Evolutionary conservation across 768 basidiomycete species (phyloP), one percentile per base, ranked within the genome.

Genomic region (Fomitopsis serialis): DNA sequence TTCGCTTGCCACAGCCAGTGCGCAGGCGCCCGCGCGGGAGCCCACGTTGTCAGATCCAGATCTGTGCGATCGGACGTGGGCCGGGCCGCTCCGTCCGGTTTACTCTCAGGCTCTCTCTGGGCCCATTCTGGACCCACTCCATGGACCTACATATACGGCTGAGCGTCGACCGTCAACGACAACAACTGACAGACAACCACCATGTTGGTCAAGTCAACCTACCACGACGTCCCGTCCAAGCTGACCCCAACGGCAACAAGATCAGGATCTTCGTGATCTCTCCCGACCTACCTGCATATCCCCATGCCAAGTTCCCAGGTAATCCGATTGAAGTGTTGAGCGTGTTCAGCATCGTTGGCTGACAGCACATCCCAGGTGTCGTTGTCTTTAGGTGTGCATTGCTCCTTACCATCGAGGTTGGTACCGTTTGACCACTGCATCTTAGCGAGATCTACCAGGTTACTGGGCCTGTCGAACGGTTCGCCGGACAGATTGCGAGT

Each of bases 391-490:
- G 89, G 88, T 84, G 64, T 48, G 45, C 13, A 7, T 24, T 19
- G 5, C 25, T 3, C 17, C 13, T 12, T 19, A 42, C 29, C 19
- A 7, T 4, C 29, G 5, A 11, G 29, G 6, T 32, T 10, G 48
- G 2, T 13, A 24, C 32, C 9, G 25, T 6, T 51, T 10, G 13
- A 36, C 32, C 11, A 42, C 29, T 32, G 29, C 44, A 42, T 42
- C 21, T 35, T 63, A 93, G 92, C 62, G 94, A 96, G 72, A 98
- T 98, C 51, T 98, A 97, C 66, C 90, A 92, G 67, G 92, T 95
- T 1, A 95, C 92, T n/a, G 92, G 92, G 0, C 94, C 94, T 34
- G 94, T 96, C n/a, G 93, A 95, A 66, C 82, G 94, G 47, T 92
- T 90, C 64, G 89, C 88, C 0, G 84, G 87, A 13, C 87, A 89